Percentiles rank a stretch among this genome's conserved stretches.
Evolutionary conservation across 179 eudicot genomes (phyloP).

Genomic region (Dionaea muscipula): DNA sequence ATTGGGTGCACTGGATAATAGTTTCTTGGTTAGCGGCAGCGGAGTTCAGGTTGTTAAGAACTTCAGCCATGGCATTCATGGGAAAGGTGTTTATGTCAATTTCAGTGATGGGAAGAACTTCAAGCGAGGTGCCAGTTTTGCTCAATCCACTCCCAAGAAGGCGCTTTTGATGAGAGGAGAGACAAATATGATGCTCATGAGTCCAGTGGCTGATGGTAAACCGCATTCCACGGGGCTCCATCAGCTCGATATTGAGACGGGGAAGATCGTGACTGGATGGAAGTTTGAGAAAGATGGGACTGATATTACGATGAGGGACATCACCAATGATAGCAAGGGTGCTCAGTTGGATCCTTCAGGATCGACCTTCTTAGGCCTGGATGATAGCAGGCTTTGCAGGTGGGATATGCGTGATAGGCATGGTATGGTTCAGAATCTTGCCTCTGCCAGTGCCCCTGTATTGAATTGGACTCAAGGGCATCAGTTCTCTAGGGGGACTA

Average conservation of each 20-base stretch:
- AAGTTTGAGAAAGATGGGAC: conserved; percentile 84
- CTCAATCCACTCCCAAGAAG: conserved; percentile 53
- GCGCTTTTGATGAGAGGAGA: conserved; percentile 86
- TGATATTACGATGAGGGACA: conserved; percentile 79
- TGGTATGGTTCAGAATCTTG: conserved; percentile 66
- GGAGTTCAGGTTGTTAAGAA: conserved; percentile 96
- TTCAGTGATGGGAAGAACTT: conserved; percentile 28
- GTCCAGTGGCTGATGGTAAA: conserved; percentile 59
- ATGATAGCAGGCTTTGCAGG: conserved; percentile 75
- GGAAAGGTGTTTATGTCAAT: conserved; percentile 86
- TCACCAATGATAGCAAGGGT: conserved; percentile 63
- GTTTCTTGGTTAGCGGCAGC: conserved; percentile 61
- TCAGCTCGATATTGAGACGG: conserved; percentile 89
- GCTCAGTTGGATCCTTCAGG: conserved; percentile 83
- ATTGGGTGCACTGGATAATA: conserved; percentile 84
- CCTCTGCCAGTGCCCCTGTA: conserved; percentile 48
- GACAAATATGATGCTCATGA: conserved; percentile 89
- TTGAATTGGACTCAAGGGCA: conserved; percentile 88
- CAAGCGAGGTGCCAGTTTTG: conserved; percentile 10
- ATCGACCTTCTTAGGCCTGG: conserved; percentile 82
- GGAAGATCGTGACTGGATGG: conserved; percentile 87
- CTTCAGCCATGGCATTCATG: conserved; percentile 86
- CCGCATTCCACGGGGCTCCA: conserved; percentile 59
- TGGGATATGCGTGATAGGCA: conserved; percentile 91
- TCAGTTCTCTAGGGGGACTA: conserved; percentile 83